Evolutionary conservation across 208 protist genomes (phyloP).

Genomic region (Porcisia deanei): DNA sequence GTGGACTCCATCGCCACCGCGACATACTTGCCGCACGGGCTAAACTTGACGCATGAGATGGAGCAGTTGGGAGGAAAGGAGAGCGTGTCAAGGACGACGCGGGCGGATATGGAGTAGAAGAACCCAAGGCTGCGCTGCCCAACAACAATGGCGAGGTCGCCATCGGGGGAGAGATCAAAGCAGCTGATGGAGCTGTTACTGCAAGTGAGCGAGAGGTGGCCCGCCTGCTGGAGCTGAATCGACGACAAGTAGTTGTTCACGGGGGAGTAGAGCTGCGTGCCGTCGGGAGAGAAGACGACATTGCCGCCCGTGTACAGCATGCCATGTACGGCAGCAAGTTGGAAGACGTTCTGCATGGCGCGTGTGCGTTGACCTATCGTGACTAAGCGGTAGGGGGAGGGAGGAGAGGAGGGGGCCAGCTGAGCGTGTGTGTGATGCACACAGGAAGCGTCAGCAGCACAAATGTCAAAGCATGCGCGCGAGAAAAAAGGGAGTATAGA

Average conservation of each 20-base stretch:
- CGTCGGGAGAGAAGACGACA: conserved; percentile 83
- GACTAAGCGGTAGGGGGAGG: neutral
- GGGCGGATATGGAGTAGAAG: conserved; percentile 86
- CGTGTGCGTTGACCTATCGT: neutral
- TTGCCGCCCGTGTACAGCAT: conserved; percentile 94
- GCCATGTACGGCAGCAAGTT: conserved; percentile 90
- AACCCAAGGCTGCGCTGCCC: conserved; percentile 84
- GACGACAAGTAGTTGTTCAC: conserved; percentile 89
- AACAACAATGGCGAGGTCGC: conserved; percentile 77
- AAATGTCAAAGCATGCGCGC: neutral
- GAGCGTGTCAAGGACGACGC: conserved; percentile 88
- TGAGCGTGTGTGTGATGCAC: neutral
- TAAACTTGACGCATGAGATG: conserved; percentile 75
- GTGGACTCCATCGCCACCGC: conserved; percentile 85
- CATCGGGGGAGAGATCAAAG: conserved; percentile 88
- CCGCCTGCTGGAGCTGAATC: conserved; percentile 78
- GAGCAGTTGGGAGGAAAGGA: conserved; percentile 83
- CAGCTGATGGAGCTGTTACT: conserved; percentile 91
- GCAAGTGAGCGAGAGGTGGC: conserved; percentile 71
- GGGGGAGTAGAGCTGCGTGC: conserved; percentile 80
- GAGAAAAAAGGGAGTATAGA: neutral
- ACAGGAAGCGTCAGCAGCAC: neutral
- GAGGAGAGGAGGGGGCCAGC: neutral
- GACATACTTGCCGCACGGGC: conserved; percentile 88
- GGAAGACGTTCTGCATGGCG: conserved; percentile 78